Evolutionary conservation across 257 asterid genomes (phyloP), one percentile per base, ranked within the genome.

Genomic region (Dorcoceras hygrometricum): DNA sequence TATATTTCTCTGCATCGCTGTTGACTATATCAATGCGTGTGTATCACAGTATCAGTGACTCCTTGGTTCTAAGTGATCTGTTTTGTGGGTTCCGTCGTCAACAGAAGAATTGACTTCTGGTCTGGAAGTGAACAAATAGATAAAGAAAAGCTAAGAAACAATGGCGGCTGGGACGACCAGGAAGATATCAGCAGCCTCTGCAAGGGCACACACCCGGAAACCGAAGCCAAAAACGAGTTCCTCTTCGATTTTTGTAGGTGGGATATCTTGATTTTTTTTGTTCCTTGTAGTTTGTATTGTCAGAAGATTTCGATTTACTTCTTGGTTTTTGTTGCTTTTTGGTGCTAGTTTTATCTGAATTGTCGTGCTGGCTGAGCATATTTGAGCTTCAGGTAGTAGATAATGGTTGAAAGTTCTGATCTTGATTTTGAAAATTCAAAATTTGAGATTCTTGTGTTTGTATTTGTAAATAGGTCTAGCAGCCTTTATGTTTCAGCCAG

Each of bases 171-270:
- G 87, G 62, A 57, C 78, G 29, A 75, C 77, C 59, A 80, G 89
- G 46, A 84, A 71, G 66, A 83, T 84, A 43, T 84, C 96, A 19
- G 91, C 96, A 19, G 93, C 94, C 62, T 91, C 97, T 12, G 96
- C 97, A 32, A 81, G 97, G 75, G 77, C 88, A 54, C 95, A 90
- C 72, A 90, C 97, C 20, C 83, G 97, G 36, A 86, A 65, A 64
- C 60, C 90, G 16, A 86, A 80, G 24, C 63, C 78, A 0, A 82
- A 70, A 48, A 14, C 76, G 46, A 36, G 46, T 66, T n/a, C n/a
- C n/a, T 77, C 91, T 64, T 73, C 88, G 0, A 60, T 60, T 19
- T 78, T 73, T 72, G 73, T 89, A 66, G 89, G 97, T 89, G 5
- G 10, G 19, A 22, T 59, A 65, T 12, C 34, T 65, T 23, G 1